phyloP scores from a whole-genome alignment of 345 rosid species.

The Rubroshorea leprosula region DNA sequence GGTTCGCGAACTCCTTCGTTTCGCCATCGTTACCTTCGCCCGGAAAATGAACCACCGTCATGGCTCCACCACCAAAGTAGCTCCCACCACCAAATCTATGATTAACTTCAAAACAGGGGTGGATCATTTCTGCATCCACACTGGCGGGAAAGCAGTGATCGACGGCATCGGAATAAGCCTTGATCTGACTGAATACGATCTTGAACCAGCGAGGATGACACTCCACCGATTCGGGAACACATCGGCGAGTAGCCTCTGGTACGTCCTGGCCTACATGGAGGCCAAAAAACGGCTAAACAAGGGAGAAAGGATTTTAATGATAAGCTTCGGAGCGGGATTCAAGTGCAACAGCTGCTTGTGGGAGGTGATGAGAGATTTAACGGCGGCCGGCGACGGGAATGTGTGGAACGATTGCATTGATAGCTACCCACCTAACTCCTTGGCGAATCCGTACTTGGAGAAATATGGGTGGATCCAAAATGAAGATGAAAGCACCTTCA shows the following conservation, averaged over 20 bases:
- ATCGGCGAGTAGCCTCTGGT: constrained; percentile 90
- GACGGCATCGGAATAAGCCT: constrained; percentile 72
- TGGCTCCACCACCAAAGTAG: not conserved
- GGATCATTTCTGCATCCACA: constrained; percentile 86
- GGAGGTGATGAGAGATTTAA: constrained; percentile 63
- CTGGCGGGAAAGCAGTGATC: constrained; percentile 92
- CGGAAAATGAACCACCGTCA: constrained; percentile 29
- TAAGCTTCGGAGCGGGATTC: constrained; percentile 80
- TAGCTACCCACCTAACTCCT: constrained; percentile 57
- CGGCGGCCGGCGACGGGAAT: constrained; percentile 18
- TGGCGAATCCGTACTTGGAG: constrained; percentile 71
- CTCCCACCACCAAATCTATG: constrained; percentile 30
- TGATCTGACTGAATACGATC: constrained; percentile 51
- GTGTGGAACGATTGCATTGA: constrained; percentile 66
- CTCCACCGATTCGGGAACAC: constrained; percentile 94
- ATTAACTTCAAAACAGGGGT: constrained; percentile 75
- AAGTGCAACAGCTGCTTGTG: constrained; percentile 80
- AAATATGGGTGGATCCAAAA: constrained; percentile 87
- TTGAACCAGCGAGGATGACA: constrained; percentile 95
- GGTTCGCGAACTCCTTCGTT: constrained; percentile 58
- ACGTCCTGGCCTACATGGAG: constrained; percentile 84
- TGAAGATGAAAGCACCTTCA: constrained; percentile 67
- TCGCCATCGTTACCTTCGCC: constrained; percentile 22
- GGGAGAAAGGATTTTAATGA: constrained; percentile 68
- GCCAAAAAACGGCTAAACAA: constrained; percentile 75